Evolutionary conservation across 495 filamentous ascomycete species (phyloP).

Genomic region (Podospora appendiculata): DNA sequence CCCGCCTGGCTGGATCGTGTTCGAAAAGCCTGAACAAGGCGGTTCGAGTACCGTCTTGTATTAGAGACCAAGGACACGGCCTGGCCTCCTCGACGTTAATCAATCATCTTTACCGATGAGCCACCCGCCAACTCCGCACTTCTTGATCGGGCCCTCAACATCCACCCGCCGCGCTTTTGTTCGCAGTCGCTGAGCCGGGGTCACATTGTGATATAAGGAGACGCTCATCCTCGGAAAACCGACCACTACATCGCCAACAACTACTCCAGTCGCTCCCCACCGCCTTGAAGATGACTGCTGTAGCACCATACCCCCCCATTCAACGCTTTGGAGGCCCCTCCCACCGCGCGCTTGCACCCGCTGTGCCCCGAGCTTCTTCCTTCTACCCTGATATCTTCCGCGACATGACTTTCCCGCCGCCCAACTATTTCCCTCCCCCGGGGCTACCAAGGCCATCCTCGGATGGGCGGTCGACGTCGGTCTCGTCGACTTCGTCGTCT

Average conservation of each 20-base stretch:
- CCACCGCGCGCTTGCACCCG: conserved; percentile 12
- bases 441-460: not conserved
- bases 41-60: not conserved
- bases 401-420: conserved; percentile 8
- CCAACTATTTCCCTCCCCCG: too few species aligned
- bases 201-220: not conserved
- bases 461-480: conserved; percentile 14
- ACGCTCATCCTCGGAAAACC: not conserved
- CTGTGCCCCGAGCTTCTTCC: not conserved
- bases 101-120: not conserved
- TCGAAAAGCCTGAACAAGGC: not conserved
- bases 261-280: not conserved
- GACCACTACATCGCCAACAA: not conserved
- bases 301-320: conserved; percentile 9
- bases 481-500: conserved; percentile 16
- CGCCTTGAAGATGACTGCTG: conserved; percentile 15
- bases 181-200: too few species aligned
- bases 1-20: not conserved
- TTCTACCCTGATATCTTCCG: conserved; percentile 4
- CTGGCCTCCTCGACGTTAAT: too few species aligned
- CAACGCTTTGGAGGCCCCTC: conserved; percentile 10
- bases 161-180: not conserved
- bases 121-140: conserved; percentile 1
- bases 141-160: not conserved
- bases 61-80: too few species aligned